Conservation (phyloP, 2,329 filamentous ascomycete genomes). For the Alternaria sp. region DNA sequence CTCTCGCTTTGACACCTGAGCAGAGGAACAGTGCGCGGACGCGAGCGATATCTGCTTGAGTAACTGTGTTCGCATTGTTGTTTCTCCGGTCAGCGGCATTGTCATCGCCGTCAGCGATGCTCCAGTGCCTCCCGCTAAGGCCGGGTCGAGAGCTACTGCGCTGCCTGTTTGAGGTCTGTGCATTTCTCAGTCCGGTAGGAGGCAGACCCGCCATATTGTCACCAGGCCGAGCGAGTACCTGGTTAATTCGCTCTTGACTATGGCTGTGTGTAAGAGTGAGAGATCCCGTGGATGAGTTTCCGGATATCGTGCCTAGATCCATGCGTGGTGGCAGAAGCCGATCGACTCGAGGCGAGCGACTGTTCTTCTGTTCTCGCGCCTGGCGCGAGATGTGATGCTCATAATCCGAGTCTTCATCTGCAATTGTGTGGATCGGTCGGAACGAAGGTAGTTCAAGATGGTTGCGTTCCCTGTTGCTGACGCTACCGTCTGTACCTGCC, state of each 20-base stretch:
- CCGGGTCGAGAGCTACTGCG: slow-evolving; percentile 47
- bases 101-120: slow-evolving; percentile 59
- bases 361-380: slow-evolving; percentile 48
- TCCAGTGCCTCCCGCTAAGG: slow-evolving; percentile 63
- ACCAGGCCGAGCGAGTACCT: slow-evolving; percentile 46
- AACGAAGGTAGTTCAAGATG: slow-evolving; percentile 50
- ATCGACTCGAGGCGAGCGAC: slow-evolving; percentile 55
- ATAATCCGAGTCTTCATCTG: slow-evolving; percentile 32
- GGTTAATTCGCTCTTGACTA: slow-evolving; percentile 42
- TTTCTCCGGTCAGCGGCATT: slow-evolving; percentile 46
- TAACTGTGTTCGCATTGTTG: slow-evolving; percentile 30
- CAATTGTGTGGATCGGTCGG: slow-evolving; percentile 39
- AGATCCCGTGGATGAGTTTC: slow-evolving; percentile 30
- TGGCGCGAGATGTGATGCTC: slow-evolving; percentile 56
- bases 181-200: slow-evolving; percentile 40
- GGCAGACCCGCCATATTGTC: slow-evolving; percentile 41
- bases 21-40: slow-evolving; percentile 78
- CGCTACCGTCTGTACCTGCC: slow-evolving; percentile 33
- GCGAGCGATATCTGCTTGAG: slow-evolving; percentile 78
- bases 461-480: slow-evolving; percentile 36
- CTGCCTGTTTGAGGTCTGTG: slow-evolving; percentile 21
- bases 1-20: slow-evolving; percentile 88
- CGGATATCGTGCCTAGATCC: slow-evolving; percentile 50
- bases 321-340: slow-evolving; percentile 61
- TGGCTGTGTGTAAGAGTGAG: slow-evolving; percentile 35